Conservation (phyloP, 768 basidiomycete species). For the Exidia glandulosa region DNA sequence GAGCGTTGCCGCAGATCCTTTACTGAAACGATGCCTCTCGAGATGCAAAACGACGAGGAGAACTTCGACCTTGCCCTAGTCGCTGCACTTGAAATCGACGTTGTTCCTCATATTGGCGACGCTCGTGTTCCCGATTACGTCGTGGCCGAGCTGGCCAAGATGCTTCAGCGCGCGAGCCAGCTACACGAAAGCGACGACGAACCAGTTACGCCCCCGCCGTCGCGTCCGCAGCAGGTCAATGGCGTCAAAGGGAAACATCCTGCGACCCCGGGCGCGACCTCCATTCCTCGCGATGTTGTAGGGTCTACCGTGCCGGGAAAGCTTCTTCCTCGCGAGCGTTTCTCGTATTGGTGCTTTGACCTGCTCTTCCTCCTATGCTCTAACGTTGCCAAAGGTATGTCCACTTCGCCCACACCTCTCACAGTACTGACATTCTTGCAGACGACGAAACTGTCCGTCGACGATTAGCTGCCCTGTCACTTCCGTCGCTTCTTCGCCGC, state of each 20-base stretch:
- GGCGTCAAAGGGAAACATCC: neutral
- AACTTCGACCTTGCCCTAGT: slow-evolving; percentile 79
- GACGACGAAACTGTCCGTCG: slow-evolving; percentile 50
- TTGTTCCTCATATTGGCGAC: slow-evolving; percentile 56
- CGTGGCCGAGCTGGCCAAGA: slow-evolving; percentile 53
- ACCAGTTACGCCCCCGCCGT: neutral
- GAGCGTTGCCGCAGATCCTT: slow-evolving; percentile 34
- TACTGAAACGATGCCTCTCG: slow-evolving; percentile 44
- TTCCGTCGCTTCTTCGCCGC: slow-evolving; percentile 67
- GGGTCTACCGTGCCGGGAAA: slow-evolving; percentile 53
- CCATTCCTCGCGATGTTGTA: slow-evolving; percentile 14
- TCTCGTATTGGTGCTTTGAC: slow-evolving; percentile 90
- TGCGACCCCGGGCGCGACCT: neutral
- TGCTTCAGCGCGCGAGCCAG: slow-evolving; percentile 61
- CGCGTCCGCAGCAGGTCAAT: neutral
- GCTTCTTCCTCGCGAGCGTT: slow-evolving; percentile 64
- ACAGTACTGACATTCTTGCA: slow-evolving; percentile 14
- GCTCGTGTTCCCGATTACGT: slow-evolving; percentile 59
- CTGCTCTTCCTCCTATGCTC: slow-evolving; percentile 75
- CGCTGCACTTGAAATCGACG: slow-evolving; percentile 64
- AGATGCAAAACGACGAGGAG: slow-evolving; percentile 67
- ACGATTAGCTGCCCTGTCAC: slow-evolving; percentile 59
- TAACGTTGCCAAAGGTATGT: slow-evolving; percentile 45
- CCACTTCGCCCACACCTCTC: neutral
- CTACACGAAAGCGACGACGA: slow-evolving; percentile 32